Conservation (phyloP, 495 filamentous ascomycete genomes). For the Chlorociboria aeruginascens region DNA sequence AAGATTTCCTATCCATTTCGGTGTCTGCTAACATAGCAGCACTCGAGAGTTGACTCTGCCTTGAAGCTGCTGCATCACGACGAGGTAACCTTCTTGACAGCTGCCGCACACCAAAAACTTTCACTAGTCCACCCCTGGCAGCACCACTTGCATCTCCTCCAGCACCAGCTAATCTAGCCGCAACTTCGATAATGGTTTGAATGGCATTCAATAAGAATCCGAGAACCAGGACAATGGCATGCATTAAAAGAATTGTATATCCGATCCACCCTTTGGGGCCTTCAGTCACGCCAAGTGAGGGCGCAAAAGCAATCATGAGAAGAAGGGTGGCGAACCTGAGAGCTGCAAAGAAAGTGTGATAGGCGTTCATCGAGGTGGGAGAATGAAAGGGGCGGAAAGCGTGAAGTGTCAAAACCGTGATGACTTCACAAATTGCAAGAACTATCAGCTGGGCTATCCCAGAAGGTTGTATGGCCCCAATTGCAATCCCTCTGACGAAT, state of each 20-base stretch:
- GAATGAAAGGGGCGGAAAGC: constrained; percentile 84
- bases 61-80: constrained; percentile 37
- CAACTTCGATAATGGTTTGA: constrained; percentile 80
- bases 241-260: constrained; percentile 79
- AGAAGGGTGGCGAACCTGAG: constrained; percentile 69
- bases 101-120: constrained; percentile 89
- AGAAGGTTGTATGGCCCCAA: constrained; percentile 85
- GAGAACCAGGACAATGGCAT: constrained; percentile 78
- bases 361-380: constrained; percentile 95
- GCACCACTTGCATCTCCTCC: constrained; percentile 63
- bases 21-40: constrained; percentile 59
- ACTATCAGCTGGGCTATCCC: constrained; percentile 87
- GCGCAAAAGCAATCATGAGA: constrained; percentile 78
- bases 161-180: constrained; percentile 66
- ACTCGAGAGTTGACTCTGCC: constrained; percentile 68
- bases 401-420: constrained; percentile 75
- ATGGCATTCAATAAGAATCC: constrained; percentile 89
- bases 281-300: constrained; percentile 63
- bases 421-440: constrained; percentile 86
- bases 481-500: constrained; percentile 73
- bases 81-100: constrained; percentile 64
- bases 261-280: constrained; percentile 86
- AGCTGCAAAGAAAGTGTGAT: constrained; percentile 73
- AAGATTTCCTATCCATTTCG: constrained; percentile 52
- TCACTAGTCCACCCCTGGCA: constrained; percentile 75